phyloP scores from a whole-genome alignment of 2,329 filamentous ascomycete genomes.

The Colletotrichum chlorophyti region DNA sequence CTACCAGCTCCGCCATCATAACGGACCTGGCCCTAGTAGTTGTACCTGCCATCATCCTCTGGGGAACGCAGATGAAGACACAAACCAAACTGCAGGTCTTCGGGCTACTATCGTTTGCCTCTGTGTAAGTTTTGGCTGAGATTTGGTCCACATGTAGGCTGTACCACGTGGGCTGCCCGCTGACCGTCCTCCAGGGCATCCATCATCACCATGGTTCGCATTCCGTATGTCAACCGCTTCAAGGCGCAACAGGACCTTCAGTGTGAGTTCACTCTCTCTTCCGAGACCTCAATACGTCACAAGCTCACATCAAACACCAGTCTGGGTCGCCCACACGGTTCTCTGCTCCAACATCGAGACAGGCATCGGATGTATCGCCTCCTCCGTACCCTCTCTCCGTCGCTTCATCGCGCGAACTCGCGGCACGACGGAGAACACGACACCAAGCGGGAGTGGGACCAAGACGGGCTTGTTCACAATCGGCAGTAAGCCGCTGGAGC shows the following conservation, averaged over 20 bases:
- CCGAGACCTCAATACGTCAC: neutral
- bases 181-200: constrained; percentile 20
- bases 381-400: constrained; percentile 30
- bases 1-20: constrained; percentile 39
- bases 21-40: constrained; percentile 41
- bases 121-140: constrained; percentile 27
- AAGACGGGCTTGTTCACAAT: constrained; percentile 20
- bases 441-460: constrained; percentile 7
- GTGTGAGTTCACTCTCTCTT: neutral
- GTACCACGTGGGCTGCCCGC: neutral
- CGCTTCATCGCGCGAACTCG: constrained; percentile 23
- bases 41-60: constrained; percentile 40
- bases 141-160: rapidly evolving
- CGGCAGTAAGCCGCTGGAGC: constrained; percentile 25
- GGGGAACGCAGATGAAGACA: constrained; percentile 39
- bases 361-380: constrained; percentile 32
- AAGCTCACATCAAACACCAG: neutral
- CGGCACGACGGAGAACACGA: constrained; percentile 21
- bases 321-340: constrained; percentile 30
- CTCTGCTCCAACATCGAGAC: constrained; percentile 34
- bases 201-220: constrained; percentile 33
- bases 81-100: constrained; percentile 33
- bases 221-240: constrained; percentile 32
- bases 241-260: constrained; percentile 28
- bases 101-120: constrained; percentile 32